Conservation (phyloP, 768 basidiomycete genomes). For the Tricholomella constricta region DNA sequence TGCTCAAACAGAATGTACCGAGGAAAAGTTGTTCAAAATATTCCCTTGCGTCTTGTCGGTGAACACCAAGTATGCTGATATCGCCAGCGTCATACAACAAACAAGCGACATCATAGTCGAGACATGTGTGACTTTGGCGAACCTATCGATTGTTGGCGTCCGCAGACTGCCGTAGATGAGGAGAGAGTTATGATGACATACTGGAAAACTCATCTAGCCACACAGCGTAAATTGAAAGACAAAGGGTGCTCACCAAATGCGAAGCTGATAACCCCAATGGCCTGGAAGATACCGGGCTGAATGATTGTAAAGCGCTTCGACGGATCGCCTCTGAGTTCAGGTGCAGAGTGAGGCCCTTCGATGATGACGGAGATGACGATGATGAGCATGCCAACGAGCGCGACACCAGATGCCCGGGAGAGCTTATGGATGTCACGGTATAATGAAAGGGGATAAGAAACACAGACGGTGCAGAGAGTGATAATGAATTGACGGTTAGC, state of each 20-base stretch:
- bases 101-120: constrained; percentile 84
- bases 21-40: constrained; percentile 91
- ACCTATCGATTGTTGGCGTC: constrained; percentile 93
- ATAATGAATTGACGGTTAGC: constrained; percentile 90
- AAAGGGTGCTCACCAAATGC: constrained; percentile 59
- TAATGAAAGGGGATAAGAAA: constrained; percentile 93
- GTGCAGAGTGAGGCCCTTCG: constrained; percentile 74
- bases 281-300: constrained; percentile 84
- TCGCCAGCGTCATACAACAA: constrained; percentile 81
- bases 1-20: constrained; percentile 43
- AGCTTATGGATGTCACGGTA: constrained; percentile 99
- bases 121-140: constrained; percentile 89
- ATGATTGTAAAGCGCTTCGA: constrained; percentile 74
- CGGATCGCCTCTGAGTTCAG: constrained; percentile 77
- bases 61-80: constrained; percentile 86
- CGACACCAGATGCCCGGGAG: constrained; percentile 87
- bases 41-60: constrained; percentile 95
- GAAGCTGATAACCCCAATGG: constrained; percentile 96
- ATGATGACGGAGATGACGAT: constrained; percentile 87
- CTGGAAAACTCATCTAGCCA: constrained; percentile 33
- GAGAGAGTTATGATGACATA: constrained; percentile 97
- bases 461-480: constrained; percentile 77
- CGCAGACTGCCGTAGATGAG: constrained; percentile 93
- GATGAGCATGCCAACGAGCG: constrained; percentile 90
- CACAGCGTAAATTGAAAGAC: background rate